Percentiles rank a stretch among this genome's conserved stretches.
phyloP scores from a whole-genome alignment of 495 filamentous ascomycete species.

The Xylaria palmicola region DNA sequence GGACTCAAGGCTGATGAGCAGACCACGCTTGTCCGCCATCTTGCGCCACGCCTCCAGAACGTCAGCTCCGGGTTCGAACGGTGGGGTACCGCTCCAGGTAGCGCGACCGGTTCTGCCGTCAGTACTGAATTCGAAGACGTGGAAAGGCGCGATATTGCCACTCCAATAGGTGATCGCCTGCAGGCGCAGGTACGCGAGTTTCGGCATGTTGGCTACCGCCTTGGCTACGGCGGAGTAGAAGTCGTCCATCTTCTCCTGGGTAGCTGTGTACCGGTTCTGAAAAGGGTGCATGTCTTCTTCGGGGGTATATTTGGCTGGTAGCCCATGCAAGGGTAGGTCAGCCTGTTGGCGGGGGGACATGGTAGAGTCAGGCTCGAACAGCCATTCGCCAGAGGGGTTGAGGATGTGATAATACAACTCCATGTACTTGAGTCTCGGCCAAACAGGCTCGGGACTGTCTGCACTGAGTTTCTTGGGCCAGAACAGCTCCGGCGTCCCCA shows the following conservation, averaged over 20 bases:
- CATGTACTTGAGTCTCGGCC: constrained; percentile 3
- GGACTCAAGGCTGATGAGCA: not conserved
- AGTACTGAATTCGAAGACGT: not conserved
- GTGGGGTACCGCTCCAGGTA: not conserved
- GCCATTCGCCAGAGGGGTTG: not conserved
- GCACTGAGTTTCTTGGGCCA: not conserved
- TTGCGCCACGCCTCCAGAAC: constrained; percentile 1
- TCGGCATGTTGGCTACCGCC: constrained; percentile 2
- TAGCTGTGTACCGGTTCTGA: constrained; percentile 1
- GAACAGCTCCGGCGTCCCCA: constrained; percentile 1
- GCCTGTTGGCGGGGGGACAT: not conserved
- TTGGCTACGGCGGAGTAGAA: not conserved
- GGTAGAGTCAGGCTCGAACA: not conserved
- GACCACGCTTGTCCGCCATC: not conserved
- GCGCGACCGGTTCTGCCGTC: not conserved
- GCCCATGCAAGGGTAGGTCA: not conserved
- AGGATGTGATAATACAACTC: constrained; percentile 8
- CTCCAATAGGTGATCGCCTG: constrained; percentile 1
- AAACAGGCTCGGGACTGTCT: not conserved
- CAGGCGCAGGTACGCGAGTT: not conserved
- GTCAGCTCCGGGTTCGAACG: not conserved
- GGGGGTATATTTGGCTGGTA: not conserved
- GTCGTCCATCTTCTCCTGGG: not conserved
- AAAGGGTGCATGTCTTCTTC: not conserved
- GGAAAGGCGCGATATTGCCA: not conserved